Evolutionary conservation across 768 basidiomycete species (phyloP).

Genomic region (Lentinula lateritia): DNA sequence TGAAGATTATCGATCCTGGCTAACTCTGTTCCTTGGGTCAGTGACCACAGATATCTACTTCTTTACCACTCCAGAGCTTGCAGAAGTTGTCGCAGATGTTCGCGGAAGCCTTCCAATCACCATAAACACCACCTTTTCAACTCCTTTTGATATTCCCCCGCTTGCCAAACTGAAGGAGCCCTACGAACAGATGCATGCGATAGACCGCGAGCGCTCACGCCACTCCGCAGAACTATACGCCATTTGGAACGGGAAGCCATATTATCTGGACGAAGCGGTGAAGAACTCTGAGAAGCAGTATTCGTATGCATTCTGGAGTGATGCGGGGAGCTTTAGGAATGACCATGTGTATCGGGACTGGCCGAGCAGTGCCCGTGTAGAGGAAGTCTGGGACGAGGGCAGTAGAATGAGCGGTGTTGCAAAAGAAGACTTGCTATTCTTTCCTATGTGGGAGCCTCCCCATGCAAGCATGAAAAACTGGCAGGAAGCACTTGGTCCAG

Average conservation of each 20-base stretch:
- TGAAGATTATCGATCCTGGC: slow-evolving; percentile 40
- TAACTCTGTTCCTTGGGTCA: slow-evolving; percentile 34
- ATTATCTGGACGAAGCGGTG: slow-evolving; percentile 38
- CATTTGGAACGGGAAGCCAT: slow-evolving; percentile 52
- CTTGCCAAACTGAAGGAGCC: slow-evolving; percentile 23
- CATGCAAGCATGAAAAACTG: slow-evolving; percentile 25
- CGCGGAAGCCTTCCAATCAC: slow-evolving; percentile 29
- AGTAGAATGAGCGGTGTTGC: slow-evolving; percentile 20
- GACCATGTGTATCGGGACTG: slow-evolving; percentile 39
- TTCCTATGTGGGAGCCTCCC: slow-evolving; percentile 37
- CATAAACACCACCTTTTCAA: slow-evolving; percentile 39
- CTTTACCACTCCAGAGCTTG: slow-evolving; percentile 39
- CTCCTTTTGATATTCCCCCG: slow-evolving; percentile 45
- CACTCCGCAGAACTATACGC: slow-evolving; percentile 50
- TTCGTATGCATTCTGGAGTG: slow-evolving; percentile 55
- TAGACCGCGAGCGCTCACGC: slow-evolving; percentile 35
- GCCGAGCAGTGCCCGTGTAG: slow-evolving; percentile 39
- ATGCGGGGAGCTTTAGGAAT: slow-evolving; percentile 47
- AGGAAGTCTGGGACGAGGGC: slow-evolving; percentile 32
- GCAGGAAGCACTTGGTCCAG: slow-evolving; percentile 41
- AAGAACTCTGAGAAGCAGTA: slow-evolving; percentile 28
- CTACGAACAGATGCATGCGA: slow-evolving; percentile 37
- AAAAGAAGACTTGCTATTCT: slow-evolving; percentile 42
- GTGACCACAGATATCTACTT: slow-evolving; percentile 51
- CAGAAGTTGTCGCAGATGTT: slow-evolving; percentile 22